These are phyloP conservation scores for Ceratobasidium sp. DNA, from an alignment of 1,284 basidiomycete species.

Conservation along the genomic window DNA sequence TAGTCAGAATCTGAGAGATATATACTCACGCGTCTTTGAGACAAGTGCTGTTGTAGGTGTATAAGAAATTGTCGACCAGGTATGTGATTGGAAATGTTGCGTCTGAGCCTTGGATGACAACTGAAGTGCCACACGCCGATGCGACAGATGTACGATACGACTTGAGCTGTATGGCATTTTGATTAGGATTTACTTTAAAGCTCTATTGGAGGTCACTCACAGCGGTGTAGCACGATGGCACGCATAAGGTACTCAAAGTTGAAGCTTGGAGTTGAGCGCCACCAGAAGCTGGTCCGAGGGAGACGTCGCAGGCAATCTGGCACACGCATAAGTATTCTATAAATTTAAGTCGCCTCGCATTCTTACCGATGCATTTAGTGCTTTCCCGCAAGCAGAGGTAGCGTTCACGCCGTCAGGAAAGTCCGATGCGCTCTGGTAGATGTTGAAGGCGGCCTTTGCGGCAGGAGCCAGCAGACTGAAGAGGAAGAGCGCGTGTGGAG, in stretches of 20 bases:
- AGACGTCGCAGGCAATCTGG: constrained; percentile 11
- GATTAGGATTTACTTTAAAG: background rate
- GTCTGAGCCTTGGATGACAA: constrained; percentile 2
- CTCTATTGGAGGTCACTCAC: background rate
- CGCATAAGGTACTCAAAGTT: constrained; percentile 6
- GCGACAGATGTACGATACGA: background rate
- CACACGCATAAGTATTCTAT: background rate
- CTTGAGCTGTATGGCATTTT: background rate
- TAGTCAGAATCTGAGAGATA: background rate
- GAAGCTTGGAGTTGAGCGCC: background rate
- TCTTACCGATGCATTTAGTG: background rate
- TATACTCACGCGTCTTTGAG: constrained; percentile 1
- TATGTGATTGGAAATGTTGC: constrained; percentile 17
- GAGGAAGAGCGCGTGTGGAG: no score
- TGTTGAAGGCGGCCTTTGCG: constrained; percentile 3
- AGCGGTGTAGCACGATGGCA: background rate
- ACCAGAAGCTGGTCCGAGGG: background rate
- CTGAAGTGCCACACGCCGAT: background rate
- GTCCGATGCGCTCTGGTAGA: background rate
- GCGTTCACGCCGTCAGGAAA: background rate
- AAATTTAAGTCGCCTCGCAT: background rate
- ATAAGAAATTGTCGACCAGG: constrained; percentile 8
- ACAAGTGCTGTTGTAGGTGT: constrained; percentile 12
- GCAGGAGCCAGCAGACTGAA: no score
- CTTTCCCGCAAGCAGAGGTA: constrained; percentile 1